Evolutionary conservation across 352 stramenopile species (phyloP), one percentile per base, ranked within the genome.

Genomic region (Globisporangium polare): DNA sequence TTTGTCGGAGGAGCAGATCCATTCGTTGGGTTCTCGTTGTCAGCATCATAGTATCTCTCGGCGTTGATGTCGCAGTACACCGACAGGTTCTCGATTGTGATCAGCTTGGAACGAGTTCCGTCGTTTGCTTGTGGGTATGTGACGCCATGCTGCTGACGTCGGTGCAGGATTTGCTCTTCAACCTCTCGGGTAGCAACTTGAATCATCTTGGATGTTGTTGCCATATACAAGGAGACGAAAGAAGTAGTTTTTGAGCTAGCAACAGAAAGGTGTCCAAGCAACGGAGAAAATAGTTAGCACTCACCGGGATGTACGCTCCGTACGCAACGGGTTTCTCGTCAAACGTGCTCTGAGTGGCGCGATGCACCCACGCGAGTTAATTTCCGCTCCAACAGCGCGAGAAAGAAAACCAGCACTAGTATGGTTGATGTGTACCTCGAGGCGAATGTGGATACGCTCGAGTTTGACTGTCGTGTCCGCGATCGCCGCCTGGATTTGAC

Each of bases 391-490:
- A 13, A 27, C 31, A 35, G 15, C 22, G 22, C 27, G 4, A 31
- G n/a, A 20, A 42, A 9, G 17, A 33, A 12, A 1, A 26, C 3
- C 15, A 18, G 22, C 12, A 33, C 3, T 15, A 18, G 22, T 6
- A 33, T 1, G 9, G 7, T 50, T 3, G 50, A 29, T 5, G n/a
- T 22, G 42, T 59, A 91, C 83, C 78, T 93, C 81, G 24, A 90
- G 70, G 22, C 83, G 83, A 53, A 90, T 60, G 51, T 91, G 79
- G 31, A 90, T 69, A 17, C 74, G 74, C 54, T 93, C 77, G 39
- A 89, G 53, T 39, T 85, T 77, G 15, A 93, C 58, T 2, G 71
- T 86, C 53, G 78, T 90, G 39, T 89, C 71, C 5, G 75, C 63
- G 15, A 83, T 54, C 15, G 80, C 74, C 24, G 75, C 65, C 53